Conservation (phyloP, 2,329 filamentous ascomycete species). For the Aspergillus intermedius region DNA sequence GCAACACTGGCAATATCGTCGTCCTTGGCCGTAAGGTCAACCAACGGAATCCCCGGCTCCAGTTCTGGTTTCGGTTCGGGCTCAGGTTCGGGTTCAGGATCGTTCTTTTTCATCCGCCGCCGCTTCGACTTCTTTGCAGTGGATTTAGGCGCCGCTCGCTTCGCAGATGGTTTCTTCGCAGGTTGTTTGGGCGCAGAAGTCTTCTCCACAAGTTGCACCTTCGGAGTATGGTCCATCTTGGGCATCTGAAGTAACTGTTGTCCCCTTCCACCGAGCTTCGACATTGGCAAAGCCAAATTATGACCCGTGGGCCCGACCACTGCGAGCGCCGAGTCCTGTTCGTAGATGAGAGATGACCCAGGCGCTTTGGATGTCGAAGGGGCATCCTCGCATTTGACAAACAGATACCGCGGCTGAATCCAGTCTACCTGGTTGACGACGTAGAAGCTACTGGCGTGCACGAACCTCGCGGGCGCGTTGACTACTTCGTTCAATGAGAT, state of each 20-base stretch:
- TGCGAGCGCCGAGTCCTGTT: constrained; percentile 31
- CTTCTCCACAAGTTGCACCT: no score
- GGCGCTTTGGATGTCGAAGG: not conserved
- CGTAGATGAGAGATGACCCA: constrained; percentile 17
- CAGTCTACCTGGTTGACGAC: constrained; percentile 73
- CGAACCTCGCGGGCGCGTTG: constrained; percentile 61
- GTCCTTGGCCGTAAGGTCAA: constrained; percentile 9
- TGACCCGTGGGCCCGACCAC: constrained; percentile 35
- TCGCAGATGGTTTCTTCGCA: not conserved
- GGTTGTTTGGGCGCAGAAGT: no score
- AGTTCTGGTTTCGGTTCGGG: no score
- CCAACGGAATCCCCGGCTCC: no score
- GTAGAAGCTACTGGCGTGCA: constrained; percentile 51
- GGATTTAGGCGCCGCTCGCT: constrained; percentile 2
- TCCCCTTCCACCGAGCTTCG: constrained; percentile 43
- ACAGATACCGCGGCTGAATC: constrained; percentile 84
- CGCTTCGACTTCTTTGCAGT: no score
- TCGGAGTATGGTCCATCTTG: not conserved
- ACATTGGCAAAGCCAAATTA: constrained; percentile 47
- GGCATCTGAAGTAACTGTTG: constrained; percentile 21
- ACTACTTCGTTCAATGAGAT: constrained; percentile 81
- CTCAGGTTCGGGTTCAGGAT: constrained; percentile 1
- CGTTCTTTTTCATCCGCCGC: constrained; percentile 9
- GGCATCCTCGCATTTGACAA: constrained; percentile 45
- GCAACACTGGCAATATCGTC: constrained; percentile 42